Conservation (phyloP, 2,329 filamentous ascomycete genomes). For the Aspergillus brunneoviolaceus region DNA sequence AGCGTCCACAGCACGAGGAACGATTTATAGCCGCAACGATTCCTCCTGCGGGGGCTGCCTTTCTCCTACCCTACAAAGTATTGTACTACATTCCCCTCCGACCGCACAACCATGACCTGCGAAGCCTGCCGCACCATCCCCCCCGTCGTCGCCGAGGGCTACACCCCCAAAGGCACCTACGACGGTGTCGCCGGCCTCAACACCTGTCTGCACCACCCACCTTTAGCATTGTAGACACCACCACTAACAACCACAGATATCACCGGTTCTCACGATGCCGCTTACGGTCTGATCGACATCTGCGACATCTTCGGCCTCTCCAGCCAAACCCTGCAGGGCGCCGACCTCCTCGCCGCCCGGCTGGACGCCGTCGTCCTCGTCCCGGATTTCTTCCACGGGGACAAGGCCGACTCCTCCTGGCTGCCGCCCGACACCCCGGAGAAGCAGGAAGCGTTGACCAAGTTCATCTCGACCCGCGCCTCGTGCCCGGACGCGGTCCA, state of each 20-base stretch:
- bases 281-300: conserved; percentile 60
- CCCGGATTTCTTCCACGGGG: conserved; percentile 48
- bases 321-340: conserved; percentile 68
- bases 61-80: too few relatives aligned
- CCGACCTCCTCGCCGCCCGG: conserved; percentile 52
- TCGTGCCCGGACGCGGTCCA: conserved; percentile 28
- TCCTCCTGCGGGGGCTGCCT: not conserved
- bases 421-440: conserved; percentile 65
- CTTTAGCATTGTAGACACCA: not conserved
- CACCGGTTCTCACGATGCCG: conserved; percentile 51
- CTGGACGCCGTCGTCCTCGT: conserved; percentile 44
- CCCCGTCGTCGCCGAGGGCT: conserved; percentile 57
- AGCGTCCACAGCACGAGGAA: not conserved
- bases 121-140: conserved; percentile 41
- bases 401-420: conserved; percentile 40
- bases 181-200: conserved; percentile 57
- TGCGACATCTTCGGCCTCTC: conserved; percentile 67
- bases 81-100: too few relatives aligned
- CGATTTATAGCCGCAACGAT: not conserved
- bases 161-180: conserved; percentile 57
- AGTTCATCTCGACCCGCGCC: conserved; percentile 55
- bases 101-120: conserved; percentile 22
- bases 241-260: conserved; percentile 19
- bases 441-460: conserved; percentile 59
- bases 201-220: conserved; percentile 43